phyloP scores from a whole-genome alignment of 108 stramenopile genomes.

The Nitzschia sp. region DNA sequence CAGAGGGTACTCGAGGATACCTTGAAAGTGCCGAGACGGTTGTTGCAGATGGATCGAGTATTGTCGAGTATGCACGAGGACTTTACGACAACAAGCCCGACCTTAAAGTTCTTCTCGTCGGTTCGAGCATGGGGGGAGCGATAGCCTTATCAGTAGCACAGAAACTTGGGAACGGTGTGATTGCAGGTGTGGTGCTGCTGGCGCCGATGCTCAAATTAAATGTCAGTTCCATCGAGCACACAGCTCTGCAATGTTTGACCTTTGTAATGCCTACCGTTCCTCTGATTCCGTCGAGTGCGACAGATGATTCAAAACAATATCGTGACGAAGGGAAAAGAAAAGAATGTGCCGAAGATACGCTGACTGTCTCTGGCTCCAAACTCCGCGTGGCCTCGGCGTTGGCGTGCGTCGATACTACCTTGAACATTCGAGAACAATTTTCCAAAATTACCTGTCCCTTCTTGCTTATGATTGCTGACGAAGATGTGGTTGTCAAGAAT shows the following conservation, averaged over 20 bases:
- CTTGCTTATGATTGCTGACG: conserved; percentile 70
- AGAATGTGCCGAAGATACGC: conserved; percentile 67
- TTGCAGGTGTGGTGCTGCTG: conserved; percentile 65
- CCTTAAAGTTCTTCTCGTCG: conserved; percentile 59
- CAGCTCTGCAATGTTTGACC: conserved; percentile 41
- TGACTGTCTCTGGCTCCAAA: conserved; percentile 34
- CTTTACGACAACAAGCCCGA: conserved; percentile 6
- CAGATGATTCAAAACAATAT: conserved; percentile 66
- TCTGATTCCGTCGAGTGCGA: conserved; percentile 68
- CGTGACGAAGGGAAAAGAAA: conserved; percentile 63
- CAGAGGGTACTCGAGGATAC: conserved; percentile 61
- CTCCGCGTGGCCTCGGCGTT: conserved; percentile 53
- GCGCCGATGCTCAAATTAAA: conserved; percentile 80
- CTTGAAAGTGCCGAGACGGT: conserved; percentile 55
- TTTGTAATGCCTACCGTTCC: conserved; percentile 44
- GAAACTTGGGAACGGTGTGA: conserved; percentile 11
- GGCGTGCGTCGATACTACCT: conserved; percentile 71
- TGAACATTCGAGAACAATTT: conserved; percentile 38
- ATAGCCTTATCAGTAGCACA: conserved; percentile 72
- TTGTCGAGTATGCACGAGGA: conserved; percentile 51
- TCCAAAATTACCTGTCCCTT: conserved; percentile 47
- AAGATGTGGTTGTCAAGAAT: conserved; percentile 83
- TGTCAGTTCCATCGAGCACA: conserved; percentile 43
- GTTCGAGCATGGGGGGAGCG: conserved; percentile 83
- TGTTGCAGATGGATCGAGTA: conserved; percentile 51